Base-by-base conservation (phyloP, 768 basidiomycete species). In the Amanita muscaria region DNA sequence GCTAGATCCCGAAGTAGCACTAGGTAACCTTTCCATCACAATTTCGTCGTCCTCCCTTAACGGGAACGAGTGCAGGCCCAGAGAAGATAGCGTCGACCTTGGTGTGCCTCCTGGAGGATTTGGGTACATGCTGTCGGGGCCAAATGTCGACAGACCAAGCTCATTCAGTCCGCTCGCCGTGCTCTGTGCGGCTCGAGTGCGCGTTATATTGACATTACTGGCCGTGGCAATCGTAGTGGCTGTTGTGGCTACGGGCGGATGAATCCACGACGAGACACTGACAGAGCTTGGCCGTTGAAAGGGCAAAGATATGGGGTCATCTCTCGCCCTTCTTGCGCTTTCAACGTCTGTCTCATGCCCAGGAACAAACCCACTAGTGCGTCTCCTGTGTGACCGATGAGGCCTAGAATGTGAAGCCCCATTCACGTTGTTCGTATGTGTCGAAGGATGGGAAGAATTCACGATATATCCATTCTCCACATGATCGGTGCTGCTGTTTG, bases 261-360 rank as follows among this genome's bases (percentile, higher is more conserved):
- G 33, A 23, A 44, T 35, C 44, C 44, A 46, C 14, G 44, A 46
- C 7, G 44, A 39, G 16, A 46, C 35, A 15, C 44, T 45, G 19
- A 36, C 29, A 15, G 44, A 34, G 25, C 15, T 39, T 2, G 43
- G 34, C 8, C 43, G 43, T 9, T 35, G 34, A 10, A 24, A 25
- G 16, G 32, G 34, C 12, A 34, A 23, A 5, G 4, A 16, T n/a
- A 27, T 23, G n/a, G 27, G n/a, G 5, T 44, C 43, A 36, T 44
- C 43, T 19, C 34, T 15, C 12, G 25, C 22, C 22, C 35, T 39
- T 46, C 44, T 46, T 4, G 24, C 44, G 23, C 36, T 46, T 16
- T 46, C 44, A n/a, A 46, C 44, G 22, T 46, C 44, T 25, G 44
- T 46, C 27, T 46, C 44, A 36, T 46, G 44, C n/a, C 44, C 44